Conservation (phyloP, 2,329 filamentous ascomycete species). For the Alternaria dauci region DNA sequence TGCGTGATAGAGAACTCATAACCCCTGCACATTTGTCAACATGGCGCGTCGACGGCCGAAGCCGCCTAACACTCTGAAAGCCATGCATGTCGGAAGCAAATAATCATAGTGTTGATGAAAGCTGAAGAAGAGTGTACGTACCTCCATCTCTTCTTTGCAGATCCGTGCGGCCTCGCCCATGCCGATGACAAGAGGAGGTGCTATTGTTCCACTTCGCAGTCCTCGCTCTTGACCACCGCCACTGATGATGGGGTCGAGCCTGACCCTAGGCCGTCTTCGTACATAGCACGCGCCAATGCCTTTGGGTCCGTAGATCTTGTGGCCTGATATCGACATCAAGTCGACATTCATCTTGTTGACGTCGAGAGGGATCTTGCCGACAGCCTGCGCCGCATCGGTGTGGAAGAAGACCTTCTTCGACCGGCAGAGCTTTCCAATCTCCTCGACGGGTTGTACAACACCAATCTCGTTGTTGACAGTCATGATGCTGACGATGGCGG, state of each 20-base stretch:
- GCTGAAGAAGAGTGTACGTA: constrained; percentile 62
- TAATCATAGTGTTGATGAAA: constrained; percentile 70
- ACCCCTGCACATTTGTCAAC: constrained; percentile 69
- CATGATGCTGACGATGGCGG: constrained; percentile 95
- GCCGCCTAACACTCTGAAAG: constrained; percentile 72
- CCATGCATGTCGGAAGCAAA: constrained; percentile 84
- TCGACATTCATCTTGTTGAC: constrained; percentile 99
- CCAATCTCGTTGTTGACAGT: constrained; percentile 99
- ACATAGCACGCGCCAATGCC: constrained; percentile 97
- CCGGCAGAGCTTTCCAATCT: constrained; percentile 92
- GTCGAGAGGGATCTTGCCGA: constrained; percentile 97
- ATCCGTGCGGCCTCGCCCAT: constrained; percentile 96
- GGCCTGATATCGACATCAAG: constrained; percentile 97
- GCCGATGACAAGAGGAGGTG: constrained; percentile 86
- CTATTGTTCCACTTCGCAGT: constrained; percentile 90
- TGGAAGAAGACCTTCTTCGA: constrained; percentile 97
- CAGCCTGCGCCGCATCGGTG: constrained; percentile 93
- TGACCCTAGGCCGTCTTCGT: constrained; percentile 87
- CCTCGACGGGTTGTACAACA: constrained; percentile 93
- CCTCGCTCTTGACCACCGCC: constrained; percentile 97
- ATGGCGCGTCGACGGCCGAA: constrained; percentile 49
- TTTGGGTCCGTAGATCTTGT: constrained; percentile 99
- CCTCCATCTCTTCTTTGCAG: constrained; percentile 86
- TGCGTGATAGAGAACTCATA: constrained; percentile 59
- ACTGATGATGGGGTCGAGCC: constrained; percentile 93